These are phyloP conservation scores for Paramyrothecium sp. DNA, from an alignment of 2,329 filamentous ascomycete genomes.

Conservation along the genomic window DNA sequence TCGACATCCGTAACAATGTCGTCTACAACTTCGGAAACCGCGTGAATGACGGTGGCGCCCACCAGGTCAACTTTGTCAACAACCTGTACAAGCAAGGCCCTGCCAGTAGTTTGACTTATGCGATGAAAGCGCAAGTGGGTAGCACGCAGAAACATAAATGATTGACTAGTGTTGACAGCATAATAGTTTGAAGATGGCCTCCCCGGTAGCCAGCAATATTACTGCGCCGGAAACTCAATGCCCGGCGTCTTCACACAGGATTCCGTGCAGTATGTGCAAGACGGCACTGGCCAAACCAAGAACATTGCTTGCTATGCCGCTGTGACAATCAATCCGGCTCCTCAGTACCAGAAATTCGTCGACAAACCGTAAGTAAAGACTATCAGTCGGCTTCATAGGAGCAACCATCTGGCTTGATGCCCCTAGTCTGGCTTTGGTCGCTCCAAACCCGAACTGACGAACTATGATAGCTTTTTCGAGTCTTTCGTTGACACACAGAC, in stretches of 20 bases:
- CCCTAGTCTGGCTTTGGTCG: too few species aligned
- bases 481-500: slow-evolving; percentile 24
- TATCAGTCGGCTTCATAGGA: not conserved
- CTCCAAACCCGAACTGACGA: too few species aligned
- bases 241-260: slow-evolving; percentile 23
- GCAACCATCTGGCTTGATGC: too few species aligned
- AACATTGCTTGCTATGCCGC: slow-evolving; percentile 28
- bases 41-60: slow-evolving; percentile 29
- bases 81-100: slow-evolving; percentile 32
- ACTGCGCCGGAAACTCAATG: slow-evolving; percentile 31
- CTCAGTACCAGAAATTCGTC: slow-evolving; percentile 27
- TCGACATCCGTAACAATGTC: slow-evolving; percentile 33
- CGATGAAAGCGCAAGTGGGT: slow-evolving; percentile 7
- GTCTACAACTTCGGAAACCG: slow-evolving; percentile 32
- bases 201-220: slow-evolving; percentile 28
- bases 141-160: too few species aligned
- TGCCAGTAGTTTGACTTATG: slow-evolving; percentile 22
- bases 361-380: slow-evolving; percentile 10
- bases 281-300: slow-evolving; percentile 15
- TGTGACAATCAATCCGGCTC: slow-evolving; percentile 21
- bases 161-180: not conserved
- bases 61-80: slow-evolving; percentile 29
- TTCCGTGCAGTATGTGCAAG: slow-evolving; percentile 20
- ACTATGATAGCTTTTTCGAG: slow-evolving; percentile 21
- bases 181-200: slow-evolving; percentile 25